Conservation (phyloP, 345 rosid genomes). For the Streptanthus diversifolius region DNA sequence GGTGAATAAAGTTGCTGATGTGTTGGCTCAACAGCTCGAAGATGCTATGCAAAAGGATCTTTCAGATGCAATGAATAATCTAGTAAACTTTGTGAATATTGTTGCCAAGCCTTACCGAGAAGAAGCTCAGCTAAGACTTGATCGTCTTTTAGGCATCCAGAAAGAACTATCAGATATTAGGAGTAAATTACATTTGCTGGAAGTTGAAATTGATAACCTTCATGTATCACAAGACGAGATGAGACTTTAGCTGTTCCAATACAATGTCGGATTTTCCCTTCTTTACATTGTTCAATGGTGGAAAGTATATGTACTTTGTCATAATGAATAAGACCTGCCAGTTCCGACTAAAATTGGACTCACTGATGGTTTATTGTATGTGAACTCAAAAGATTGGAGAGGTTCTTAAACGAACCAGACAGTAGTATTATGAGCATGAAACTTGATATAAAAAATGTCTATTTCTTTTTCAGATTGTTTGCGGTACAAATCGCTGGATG, state of each 20-base stretch:
- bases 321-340: slow-evolving; percentile 26
- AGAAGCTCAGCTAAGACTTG: slow-evolving; percentile 64
- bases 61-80: slow-evolving; percentile 40
- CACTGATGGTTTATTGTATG: background rate
- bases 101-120: slow-evolving; percentile 76
- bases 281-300: slow-evolving; percentile 10
- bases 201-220: slow-evolving; percentile 73
- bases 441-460: background rate
- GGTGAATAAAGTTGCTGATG: slow-evolving; percentile 62
- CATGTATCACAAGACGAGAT: slow-evolving; percentile 50
- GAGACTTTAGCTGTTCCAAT: slow-evolving; percentile 21
- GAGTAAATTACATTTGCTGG: slow-evolving; percentile 47
- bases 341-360: slow-evolving; percentile 21
- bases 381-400: background rate
- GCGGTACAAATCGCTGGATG: slow-evolving; percentile 1
- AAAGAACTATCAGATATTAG: slow-evolving; percentile 48
- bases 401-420: background rate
- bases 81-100: slow-evolving; percentile 52
- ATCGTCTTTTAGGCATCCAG: slow-evolving; percentile 47
- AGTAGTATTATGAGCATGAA: background rate
- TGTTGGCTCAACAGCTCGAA: slow-evolving; percentile 67
- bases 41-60: slow-evolving; percentile 91
- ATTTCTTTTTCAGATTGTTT: slow-evolving; percentile 18
- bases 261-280: slow-evolving; percentile 5
- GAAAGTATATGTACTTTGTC: slow-evolving; percentile 21